phyloP scores from a whole-genome alignment of 2,329 filamentous ascomycete genomes.

The Metarhizium rileyi region DNA sequence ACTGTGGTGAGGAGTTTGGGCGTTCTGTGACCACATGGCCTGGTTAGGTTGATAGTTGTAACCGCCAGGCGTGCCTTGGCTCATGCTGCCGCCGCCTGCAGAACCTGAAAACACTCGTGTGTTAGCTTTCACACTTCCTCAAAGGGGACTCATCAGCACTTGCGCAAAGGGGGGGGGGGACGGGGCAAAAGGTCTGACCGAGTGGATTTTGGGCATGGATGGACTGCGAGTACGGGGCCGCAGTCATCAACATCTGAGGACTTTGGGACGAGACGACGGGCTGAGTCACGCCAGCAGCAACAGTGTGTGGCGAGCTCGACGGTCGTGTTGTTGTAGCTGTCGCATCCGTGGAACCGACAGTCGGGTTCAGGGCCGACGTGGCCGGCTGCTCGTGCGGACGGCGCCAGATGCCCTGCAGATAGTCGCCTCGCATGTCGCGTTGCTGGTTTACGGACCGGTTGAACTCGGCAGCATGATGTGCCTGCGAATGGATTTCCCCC shows the following conservation, averaged over 20 bases:
- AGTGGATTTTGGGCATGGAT: slow-evolving; percentile 62
- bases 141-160: background rate
- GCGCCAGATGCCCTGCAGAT: slow-evolving; percentile 73
- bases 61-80: slow-evolving; percentile 44
- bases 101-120: slow-evolving; percentile 31
- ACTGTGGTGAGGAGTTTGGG: slow-evolving; percentile 50
- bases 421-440: slow-evolving; percentile 68
- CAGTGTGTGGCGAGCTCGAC: slow-evolving; percentile 48
- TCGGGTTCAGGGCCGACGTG: slow-evolving; percentile 36
- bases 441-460: slow-evolving; percentile 77
- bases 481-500: slow-evolving; percentile 74
- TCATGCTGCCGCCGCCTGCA: slow-evolving; percentile 38
- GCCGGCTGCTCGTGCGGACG: slow-evolving; percentile 69
- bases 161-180: slow-evolving; percentile 12
- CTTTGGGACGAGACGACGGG: slow-evolving; percentile 51
- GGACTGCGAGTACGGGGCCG: slow-evolving; percentile 58
- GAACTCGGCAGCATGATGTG: slow-evolving; percentile 80
- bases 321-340: slow-evolving; percentile 40
- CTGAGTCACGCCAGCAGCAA: slow-evolving; percentile 43
- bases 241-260: slow-evolving; percentile 57
- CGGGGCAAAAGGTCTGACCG: slow-evolving; percentile 45
- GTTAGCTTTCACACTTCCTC: background rate
- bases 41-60: slow-evolving; percentile 55
- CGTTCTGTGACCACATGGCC: slow-evolving; percentile 55
- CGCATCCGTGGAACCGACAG: slow-evolving; percentile 34